Evolutionary conservation across 768 basidiomycete species (phyloP).

Genomic region (Roridomyces roridus): DNA sequence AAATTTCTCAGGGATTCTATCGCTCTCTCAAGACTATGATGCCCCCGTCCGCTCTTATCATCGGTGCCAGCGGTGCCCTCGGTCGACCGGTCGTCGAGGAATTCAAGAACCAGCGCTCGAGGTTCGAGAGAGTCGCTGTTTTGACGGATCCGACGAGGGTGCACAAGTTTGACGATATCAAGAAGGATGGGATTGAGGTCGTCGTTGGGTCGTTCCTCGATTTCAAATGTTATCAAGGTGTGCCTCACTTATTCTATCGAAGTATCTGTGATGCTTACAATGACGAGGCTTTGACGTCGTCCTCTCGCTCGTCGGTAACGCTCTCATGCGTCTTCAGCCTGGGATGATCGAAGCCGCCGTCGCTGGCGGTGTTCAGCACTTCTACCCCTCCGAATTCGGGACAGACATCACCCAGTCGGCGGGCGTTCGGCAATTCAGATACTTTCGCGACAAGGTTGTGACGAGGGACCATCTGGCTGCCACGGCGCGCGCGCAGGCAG

Average conservation of each 20-base stretch:
- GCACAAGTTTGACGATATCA: slow-evolving; percentile 1
- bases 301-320: slow-evolving; percentile 7
- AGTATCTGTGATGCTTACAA: background rate
- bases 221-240: background rate
- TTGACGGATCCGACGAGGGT: slow-evolving; percentile 4
- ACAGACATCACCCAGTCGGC: background rate
- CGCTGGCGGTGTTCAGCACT: slow-evolving; percentile 4
- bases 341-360: slow-evolving; percentile 9
- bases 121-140: slow-evolving; percentile 1
- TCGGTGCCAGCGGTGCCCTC: slow-evolving; percentile 5
- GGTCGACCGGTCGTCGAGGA: slow-evolving; percentile 8
- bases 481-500: background rate
- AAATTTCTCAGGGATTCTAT: too few species aligned
- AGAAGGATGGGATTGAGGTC: slow-evolving; percentile 2
- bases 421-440: background rate
- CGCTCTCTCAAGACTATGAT: background rate
- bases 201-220: slow-evolving; percentile 7
- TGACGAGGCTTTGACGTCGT: slow-evolving; percentile 4
- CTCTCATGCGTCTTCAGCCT: slow-evolving; percentile 5
- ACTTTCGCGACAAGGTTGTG: slow-evolving; percentile 8
- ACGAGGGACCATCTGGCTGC: slow-evolving; percentile 6
- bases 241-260: background rate
- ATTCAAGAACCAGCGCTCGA: background rate
- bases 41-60: slow-evolving; percentile 5
- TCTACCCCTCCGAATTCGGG: slow-evolving; percentile 9